Evolutionary conservation across 2,329 filamentous ascomycete species (phyloP).

Genomic region (Claviceps humidiphila): DNA sequence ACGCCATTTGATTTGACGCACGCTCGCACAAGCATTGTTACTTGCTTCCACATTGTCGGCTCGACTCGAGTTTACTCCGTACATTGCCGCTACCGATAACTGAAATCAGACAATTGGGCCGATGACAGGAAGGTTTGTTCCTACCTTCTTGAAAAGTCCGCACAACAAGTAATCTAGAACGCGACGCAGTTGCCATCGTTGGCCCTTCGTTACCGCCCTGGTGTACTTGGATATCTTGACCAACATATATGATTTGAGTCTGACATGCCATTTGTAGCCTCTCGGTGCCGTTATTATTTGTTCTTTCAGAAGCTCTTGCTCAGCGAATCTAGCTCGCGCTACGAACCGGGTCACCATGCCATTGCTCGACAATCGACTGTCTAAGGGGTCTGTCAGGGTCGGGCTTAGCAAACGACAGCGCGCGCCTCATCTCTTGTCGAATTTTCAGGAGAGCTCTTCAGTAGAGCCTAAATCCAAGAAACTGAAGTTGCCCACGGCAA

Average conservation of each 20-base stretch:
- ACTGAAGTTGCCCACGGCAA: constrained; percentile 7
- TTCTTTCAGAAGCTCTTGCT: background rate
- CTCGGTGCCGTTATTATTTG: background rate
- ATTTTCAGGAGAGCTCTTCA: background rate
- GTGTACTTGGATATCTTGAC: background rate
- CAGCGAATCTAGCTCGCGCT: background rate
- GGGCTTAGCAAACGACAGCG: constrained; percentile 12
- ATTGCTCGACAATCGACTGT: constrained; percentile 3
- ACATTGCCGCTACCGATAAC: background rate
- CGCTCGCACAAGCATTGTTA: background rate
- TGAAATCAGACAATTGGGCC: background rate
- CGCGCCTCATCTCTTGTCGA: constrained; percentile 10
- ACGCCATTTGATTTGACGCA: background rate
- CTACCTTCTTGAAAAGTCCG: background rate
- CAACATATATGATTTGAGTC: background rate
- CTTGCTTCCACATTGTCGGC: background rate
- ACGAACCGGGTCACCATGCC: background rate
- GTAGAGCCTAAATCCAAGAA: constrained; percentile 1
- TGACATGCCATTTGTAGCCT: background rate
- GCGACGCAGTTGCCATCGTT: background rate
- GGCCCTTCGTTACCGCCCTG: background rate
- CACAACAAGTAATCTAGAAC: background rate
- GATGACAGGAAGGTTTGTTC: background rate
- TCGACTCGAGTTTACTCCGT: background rate
- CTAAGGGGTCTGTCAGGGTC: background rate